Base-by-base conservation (phyloP, 2,329 filamentous ascomycete genomes). In the Fusarium sp. region DNA sequence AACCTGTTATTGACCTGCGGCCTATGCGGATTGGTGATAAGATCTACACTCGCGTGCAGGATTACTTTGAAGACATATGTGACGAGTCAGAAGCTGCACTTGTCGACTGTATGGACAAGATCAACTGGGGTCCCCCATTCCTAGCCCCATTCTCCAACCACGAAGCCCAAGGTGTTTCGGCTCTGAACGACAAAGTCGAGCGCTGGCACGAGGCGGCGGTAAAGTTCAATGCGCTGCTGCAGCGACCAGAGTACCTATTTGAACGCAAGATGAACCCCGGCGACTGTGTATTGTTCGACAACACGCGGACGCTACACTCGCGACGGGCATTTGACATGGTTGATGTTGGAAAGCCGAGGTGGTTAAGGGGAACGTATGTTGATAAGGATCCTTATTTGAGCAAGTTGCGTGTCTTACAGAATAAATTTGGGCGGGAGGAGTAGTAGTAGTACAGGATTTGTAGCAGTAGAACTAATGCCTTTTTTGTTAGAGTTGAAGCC, bases 351-450 rank as follows among this genome's bases (percentile, higher is more conserved):
- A 65, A 65, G 52, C 62, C 62, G 18, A 59, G 62, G 16, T 59
- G 62, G 62, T 24, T 65, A 10, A 65, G 62, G 35, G 62, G 62
- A 7, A 65, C 62, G 6, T 65, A 65, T 45, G 62, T 65, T 24
- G 62, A 65, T 20, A 65, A 59, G 52, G 62, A 65, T 45, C 50
- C 62, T 22, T 65, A 65, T 35, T 27, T 65, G 24, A 65, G 62
- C 37, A 59, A 65, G 20, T 13, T 58, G 24, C 62, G 62, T 10
- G 62, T 65, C 9, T 57, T 65, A 41, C 39, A 33, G 16, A 62
- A 62, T n/a, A 48, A 48, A 18, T 59, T 41, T 35, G 52, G 52
- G 52, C 16, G 9, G 24, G 16, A 29, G 24, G 24, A 18, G 8
- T 6, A 27, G 45, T 7, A 50, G 24, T 27, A n/a, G n/a, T n/a